Percentiles rank a stretch among this genome's conserved stretches.
phyloP scores from a whole-genome alignment of 2,329 filamentous ascomycete genomes.

The Hypoxylon sp. region DNA sequence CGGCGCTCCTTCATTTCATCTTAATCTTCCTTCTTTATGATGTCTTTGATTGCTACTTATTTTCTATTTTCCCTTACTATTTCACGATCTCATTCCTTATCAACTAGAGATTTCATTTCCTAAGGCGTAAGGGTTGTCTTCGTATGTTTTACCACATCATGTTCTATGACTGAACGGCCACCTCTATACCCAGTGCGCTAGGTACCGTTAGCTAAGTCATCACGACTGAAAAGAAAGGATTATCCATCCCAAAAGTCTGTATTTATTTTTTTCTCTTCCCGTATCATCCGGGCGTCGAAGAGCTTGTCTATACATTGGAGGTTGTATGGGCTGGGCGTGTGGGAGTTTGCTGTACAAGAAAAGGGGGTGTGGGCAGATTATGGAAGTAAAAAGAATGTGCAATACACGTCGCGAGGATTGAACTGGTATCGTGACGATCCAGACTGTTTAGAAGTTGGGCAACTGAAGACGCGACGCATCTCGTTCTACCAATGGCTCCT shows the following conservation, averaged over 20 bases:
- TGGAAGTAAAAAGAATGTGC: constrained; percentile 24
- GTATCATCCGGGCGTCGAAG: constrained; percentile 19
- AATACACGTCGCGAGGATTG: constrained; percentile 32
- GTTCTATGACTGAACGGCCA: constrained; percentile 42
- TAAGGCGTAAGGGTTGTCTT: constrained; percentile 30
- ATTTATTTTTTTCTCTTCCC: too few relatives aligned
- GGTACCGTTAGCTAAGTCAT: constrained; percentile 44
- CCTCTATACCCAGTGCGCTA: constrained; percentile 51
- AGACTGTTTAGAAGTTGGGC: constrained; percentile 21
- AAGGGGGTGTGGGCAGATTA: constrained; percentile 1
- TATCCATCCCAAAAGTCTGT: constrained; percentile 35
- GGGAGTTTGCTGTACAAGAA: constrained; percentile 14
- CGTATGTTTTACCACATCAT: constrained; percentile 14
- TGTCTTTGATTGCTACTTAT: constrained; percentile 7
- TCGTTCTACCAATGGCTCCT: constrained; percentile 10
- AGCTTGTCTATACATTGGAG: constrained; percentile 18
- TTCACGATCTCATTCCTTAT: constrained; percentile 17
- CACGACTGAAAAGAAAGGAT: constrained; percentile 39
- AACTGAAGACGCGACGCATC: constrained; percentile 15
- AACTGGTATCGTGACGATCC: constrained; percentile 21
- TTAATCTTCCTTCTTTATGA: constrained; percentile 7
- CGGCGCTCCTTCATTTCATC: constrained; percentile 29
- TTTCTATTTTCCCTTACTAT: not conserved
- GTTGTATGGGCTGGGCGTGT: constrained; percentile 24
- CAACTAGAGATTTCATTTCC: constrained; percentile 24